Evolutionary conservation across 108 stramenopile genomes (phyloP).

Genomic region (Halocafeteria seosinensis): DNA sequence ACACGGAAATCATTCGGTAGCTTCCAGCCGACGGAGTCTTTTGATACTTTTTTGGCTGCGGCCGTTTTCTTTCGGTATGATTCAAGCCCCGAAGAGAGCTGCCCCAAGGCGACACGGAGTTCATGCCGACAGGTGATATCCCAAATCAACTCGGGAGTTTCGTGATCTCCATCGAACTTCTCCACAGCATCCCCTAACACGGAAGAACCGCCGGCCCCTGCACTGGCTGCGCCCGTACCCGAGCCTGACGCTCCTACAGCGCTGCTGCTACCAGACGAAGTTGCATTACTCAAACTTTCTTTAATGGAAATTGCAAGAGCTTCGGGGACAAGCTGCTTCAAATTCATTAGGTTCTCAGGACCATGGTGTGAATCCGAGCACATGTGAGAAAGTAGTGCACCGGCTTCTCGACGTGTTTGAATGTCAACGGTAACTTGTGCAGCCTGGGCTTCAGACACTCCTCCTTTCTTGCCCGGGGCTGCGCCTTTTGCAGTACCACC

Average conservation of each 20-base stretch:
- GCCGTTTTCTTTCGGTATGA: not conserved
- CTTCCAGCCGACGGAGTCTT: constrained; percentile 11
- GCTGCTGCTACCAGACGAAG: not conserved
- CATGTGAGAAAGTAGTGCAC: not conserved
- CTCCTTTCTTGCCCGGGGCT: not conserved
- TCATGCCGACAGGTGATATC: constrained; percentile 43
- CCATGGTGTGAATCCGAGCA: not conserved
- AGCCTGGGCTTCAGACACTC: not conserved
- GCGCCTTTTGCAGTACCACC: not conserved
- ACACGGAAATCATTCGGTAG: constrained; percentile 25
- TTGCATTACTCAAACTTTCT: not conserved
- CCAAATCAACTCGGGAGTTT: constrained; percentile 62
- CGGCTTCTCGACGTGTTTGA: not conserved
- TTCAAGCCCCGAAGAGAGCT: not conserved
- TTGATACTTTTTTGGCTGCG: constrained; percentile 3
- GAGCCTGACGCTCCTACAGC: not conserved
- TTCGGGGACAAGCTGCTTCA: not conserved
- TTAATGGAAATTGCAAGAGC: not conserved
- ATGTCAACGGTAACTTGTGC: not conserved
- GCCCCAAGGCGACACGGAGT: constrained; percentile 31
- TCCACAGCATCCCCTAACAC: constrained; percentile 14
- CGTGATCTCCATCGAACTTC: constrained; percentile 45
- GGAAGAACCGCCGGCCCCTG: not conserved
- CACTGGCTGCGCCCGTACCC: not conserved
- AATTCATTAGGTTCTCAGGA: not conserved